Evolutionary conservation across 306 rosid genomes (phyloP).

Genomic region (Gastrolobium bilobum): DNA sequence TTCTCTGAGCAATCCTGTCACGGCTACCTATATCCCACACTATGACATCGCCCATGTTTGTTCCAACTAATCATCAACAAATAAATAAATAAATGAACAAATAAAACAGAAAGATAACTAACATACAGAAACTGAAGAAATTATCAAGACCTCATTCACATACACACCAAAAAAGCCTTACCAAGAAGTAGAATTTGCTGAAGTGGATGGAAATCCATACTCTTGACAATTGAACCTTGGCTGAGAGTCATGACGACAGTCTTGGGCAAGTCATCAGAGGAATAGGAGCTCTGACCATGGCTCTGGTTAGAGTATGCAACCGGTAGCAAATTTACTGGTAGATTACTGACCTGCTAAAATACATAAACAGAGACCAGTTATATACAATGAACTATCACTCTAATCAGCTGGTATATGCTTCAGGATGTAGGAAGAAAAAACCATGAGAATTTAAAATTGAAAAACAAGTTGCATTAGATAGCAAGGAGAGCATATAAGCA

Average conservation of each 20-base stretch:
- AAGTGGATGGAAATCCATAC: constrained; percentile 96
- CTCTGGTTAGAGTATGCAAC: constrained; percentile 74
- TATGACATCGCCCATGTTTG: constrained; percentile 91
- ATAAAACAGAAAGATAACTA: constrained; percentile 22
- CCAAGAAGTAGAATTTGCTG: constrained; percentile 95
- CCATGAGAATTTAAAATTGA: constrained; percentile 5
- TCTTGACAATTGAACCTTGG: constrained; percentile 84
- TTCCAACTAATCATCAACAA: constrained; percentile 79
- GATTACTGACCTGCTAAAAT: constrained; percentile 79
- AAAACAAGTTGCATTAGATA: constrained; percentile 12
- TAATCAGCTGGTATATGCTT: constrained; percentile 21
- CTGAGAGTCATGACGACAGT: constrained; percentile 73
- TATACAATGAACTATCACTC: constrained; percentile 39
- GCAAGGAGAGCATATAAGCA: constrained; percentile 29
- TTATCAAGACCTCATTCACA: constrained; percentile 12
- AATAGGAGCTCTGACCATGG: constrained; percentile 92
- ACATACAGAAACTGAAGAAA: constrained; percentile 38
- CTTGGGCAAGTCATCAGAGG: constrained; percentile 96
- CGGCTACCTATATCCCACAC: constrained; percentile 86
- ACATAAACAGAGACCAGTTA: constrained; percentile 43
- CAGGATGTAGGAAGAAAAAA: constrained; percentile 16
- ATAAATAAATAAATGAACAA: constrained; percentile 10
- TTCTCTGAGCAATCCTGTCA: constrained; percentile 80
- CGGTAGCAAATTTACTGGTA: constrained; percentile 85
- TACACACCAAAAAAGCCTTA: constrained; percentile 52